Evolutionary conservation across 495 filamentous ascomycete species (phyloP), one percentile per base, ranked within the genome.

Genomic region (Aspergillus ellipticus): DNA sequence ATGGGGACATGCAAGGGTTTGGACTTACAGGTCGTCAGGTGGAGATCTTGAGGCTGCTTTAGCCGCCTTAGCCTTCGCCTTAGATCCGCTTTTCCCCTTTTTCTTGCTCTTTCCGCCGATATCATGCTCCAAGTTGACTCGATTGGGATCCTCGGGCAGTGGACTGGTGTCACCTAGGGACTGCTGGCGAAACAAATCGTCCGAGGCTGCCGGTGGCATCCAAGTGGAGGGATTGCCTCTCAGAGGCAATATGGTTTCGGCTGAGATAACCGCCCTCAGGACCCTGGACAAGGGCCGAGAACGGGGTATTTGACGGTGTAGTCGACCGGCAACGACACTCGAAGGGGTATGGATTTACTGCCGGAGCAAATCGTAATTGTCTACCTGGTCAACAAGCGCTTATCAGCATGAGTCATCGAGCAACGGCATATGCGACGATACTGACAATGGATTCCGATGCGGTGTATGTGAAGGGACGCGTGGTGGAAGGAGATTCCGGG

Each of bases 171-270:
- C 74, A 66, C 69, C 68, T 37, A 67, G 53, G 28, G 67, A 73
- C 66, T 74, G 69, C 65, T 71, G 75, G 66, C 68, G 69, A 64
- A 70, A 73, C 47, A 67, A 52, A 61, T 76, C 73, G 73, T 76
- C 75, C 66, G 73, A 71, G 29, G 72, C 71, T 66, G 70, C 74
- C 66, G 74, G 74, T 68, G 69, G 73, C 75, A 78, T 78, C 66
- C 68, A 77, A 75, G 60, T 65, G 61, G 61, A 63, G 55, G 54
- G 59, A 53, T 56, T 66, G 68, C 69, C 74, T 71, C 65, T 15
- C 28, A 49, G 55, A 61, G 61, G 69, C 72, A 61, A 56, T 51
- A 35, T 39, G 41, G 48, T 39, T 24, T 42, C 13, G 42, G 35
- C 21, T 59, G 46, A 24, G 31, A 62, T 52, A 39, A 61, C 72